Percentiles rank a stretch among this genome's conserved stretches.
These are phyloP conservation scores for Fragaria nilgerrensis DNA, from an alignment of 306 rosid species.

Conservation along the genomic window DNA sequence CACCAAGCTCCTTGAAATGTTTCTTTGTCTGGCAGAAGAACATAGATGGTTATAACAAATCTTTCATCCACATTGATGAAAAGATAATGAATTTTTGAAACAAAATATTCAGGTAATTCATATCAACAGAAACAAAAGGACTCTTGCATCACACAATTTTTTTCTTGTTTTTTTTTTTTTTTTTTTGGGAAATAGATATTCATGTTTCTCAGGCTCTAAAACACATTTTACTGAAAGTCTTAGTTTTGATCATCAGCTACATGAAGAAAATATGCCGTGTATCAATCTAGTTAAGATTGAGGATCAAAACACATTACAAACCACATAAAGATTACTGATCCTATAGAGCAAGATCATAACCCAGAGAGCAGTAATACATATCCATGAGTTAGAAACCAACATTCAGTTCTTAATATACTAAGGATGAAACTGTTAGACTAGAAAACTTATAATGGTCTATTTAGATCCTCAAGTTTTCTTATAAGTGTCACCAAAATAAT, in stretches of 20 bases:
- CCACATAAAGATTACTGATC: background rate
- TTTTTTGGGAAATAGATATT: background rate
- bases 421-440: background rate
- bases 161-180: too few relatives aligned
- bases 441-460: background rate
- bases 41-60: background rate
- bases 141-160: background rate
- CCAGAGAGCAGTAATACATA: background rate
- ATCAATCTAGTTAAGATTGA: background rate
- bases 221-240: background rate
- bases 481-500: background rate
- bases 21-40: constrained; percentile 61
- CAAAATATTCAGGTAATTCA: background rate
- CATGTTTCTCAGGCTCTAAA: background rate
- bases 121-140: background rate
- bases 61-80: background rate
- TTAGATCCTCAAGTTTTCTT: background rate
- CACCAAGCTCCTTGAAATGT: constrained; percentile 63
- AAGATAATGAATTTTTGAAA: background rate
- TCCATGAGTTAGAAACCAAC: background rate
- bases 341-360: background rate
- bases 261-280: background rate
- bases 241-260: background rate
- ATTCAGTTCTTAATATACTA: background rate
- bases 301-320: background rate